These are phyloP conservation scores for Cavenderia fasciculata DNA, from an alignment of 78 protist genomes.

Conservation along the genomic window DNA sequence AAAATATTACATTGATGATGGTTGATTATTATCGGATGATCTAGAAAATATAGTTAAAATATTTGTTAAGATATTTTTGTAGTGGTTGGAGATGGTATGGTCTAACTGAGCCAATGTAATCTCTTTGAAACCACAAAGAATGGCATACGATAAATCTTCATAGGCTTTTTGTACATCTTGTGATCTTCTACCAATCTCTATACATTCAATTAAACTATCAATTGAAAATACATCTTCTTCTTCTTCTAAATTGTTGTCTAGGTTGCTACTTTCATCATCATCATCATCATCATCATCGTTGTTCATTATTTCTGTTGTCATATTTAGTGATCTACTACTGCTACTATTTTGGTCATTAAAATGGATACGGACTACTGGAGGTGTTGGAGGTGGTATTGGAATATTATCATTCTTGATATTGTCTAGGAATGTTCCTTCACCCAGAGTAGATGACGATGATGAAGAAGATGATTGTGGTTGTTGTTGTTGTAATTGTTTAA, in stretches of 20 bases:
- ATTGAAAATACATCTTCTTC: neutral
- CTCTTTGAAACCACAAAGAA: slow-evolving; percentile 56
- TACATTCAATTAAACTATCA: neutral
- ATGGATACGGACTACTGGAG: no score
- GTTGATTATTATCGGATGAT: no score
- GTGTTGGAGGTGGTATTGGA: neutral
- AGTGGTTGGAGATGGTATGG: slow-evolving; percentile 51
- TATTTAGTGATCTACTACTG: no score
- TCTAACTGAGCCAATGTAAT: slow-evolving; percentile 12
- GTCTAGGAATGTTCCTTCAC: no score
- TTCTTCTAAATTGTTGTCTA: neutral
- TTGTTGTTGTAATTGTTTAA: neutral
- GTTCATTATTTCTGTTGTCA: neutral
- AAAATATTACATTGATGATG: no score
- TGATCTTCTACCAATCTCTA: slow-evolving; percentile 15
- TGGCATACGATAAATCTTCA: slow-evolving; percentile 29
- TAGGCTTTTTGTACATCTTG: slow-evolving; percentile 19
- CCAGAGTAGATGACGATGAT: no score
- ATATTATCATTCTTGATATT: no score
- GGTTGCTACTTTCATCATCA: neutral
- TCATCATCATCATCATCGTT: neutral
- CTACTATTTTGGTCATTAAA: no score
- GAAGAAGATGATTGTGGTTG: no score
- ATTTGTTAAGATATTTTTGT: slow-evolving; percentile 40
- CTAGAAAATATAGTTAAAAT: no score